These are phyloP conservation scores for Tylopilus intermedius DNA, from an alignment of 768 basidiomycete species.

Conservation along the genomic window DNA sequence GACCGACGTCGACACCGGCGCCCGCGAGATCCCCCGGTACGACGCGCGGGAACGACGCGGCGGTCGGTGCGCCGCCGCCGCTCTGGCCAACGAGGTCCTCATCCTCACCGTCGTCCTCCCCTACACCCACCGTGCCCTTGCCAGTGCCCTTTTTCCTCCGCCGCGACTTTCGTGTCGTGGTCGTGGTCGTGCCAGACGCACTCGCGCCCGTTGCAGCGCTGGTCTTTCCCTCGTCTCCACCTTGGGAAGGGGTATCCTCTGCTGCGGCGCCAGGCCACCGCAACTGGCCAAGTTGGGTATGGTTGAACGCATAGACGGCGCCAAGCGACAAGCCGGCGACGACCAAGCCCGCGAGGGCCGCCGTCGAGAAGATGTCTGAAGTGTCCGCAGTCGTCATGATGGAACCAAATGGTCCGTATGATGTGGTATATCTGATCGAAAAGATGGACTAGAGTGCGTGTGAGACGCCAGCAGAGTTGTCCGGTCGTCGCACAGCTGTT, in stretches of 20 bases:
- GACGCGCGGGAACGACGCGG: neutral
- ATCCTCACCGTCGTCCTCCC: neutral
- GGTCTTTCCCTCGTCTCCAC: neutral
- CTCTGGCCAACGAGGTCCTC: too few species aligned
- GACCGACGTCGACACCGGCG: neutral
- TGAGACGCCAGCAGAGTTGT: too few species aligned
- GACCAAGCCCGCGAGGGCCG: slow-evolving; percentile 30
- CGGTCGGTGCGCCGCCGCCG: too few species aligned
- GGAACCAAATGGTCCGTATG: too few species aligned
- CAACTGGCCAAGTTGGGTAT: too few species aligned
- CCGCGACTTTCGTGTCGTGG: neutral
- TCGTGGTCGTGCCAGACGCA: neutral
- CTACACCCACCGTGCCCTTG: neutral
- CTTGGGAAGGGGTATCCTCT: neutral
- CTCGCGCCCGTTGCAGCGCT: neutral
- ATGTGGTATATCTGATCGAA: too few species aligned
- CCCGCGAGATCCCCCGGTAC: slow-evolving; percentile 17
- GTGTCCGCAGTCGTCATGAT: neutral
- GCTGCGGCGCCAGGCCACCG: neutral
- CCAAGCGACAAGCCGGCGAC: slow-evolving; percentile 10
- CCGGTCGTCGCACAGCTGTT: too few species aligned
- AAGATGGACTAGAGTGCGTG: too few species aligned
- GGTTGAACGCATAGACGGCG: neutral
- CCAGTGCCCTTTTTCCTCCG: neutral
- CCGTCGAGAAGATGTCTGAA: slow-evolving; percentile 20